These are phyloP conservation scores for Xylaria scruposa DNA, from an alignment of 495 filamentous ascomycete species.

Conservation along the genomic window DNA sequence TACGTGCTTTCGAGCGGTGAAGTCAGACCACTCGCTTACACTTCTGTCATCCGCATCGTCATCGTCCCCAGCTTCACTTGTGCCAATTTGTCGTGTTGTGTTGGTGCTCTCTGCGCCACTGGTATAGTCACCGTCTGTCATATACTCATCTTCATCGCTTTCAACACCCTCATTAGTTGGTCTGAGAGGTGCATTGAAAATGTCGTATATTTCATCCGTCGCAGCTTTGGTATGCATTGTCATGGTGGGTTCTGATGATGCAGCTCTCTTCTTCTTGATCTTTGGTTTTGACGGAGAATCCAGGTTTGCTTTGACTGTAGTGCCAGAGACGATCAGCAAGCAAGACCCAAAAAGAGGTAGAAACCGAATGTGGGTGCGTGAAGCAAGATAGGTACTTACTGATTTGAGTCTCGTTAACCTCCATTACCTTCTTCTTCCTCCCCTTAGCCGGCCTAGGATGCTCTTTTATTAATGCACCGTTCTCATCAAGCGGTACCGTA, in stretches of 20 bases:
- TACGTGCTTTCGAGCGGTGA: slow-evolving; percentile 75
- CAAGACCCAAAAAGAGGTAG: slow-evolving; percentile 11
- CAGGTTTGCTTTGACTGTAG: slow-evolving; percentile 85
- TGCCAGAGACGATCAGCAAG: slow-evolving; percentile 5
- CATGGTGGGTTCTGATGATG: slow-evolving; percentile 84
- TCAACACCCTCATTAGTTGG: slow-evolving; percentile 49
- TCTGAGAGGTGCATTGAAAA: slow-evolving; percentile 91
- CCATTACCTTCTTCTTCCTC: slow-evolving; percentile 74
- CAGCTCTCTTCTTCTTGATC: slow-evolving; percentile 65
- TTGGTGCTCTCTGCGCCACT: slow-evolving; percentile 83
- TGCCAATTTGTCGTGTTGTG: slow-evolving; percentile 67
- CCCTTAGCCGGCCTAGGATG: slow-evolving; percentile 42
- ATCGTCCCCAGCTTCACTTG: slow-evolving; percentile 52
- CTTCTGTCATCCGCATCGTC: slow-evolving; percentile 67
- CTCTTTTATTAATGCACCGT: slow-evolving; percentile 50
- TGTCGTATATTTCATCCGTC: slow-evolving; percentile 94
- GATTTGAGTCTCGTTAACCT: slow-evolving; percentile 85
- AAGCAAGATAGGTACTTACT: slow-evolving; percentile 57
- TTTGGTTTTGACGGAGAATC: slow-evolving; percentile 83
- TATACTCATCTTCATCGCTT: slow-evolving; percentile 70
- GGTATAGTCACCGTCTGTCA: slow-evolving; percentile 76
- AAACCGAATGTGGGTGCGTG: neutral
- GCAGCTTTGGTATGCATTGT: slow-evolving; percentile 94
- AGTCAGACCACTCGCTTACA: slow-evolving; percentile 84
- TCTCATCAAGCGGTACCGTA: slow-evolving; percentile 56